These are phyloP conservation scores for Haberlea rhodopensis DNA, from an alignment of 257 asterid genomes.

Conservation along the genomic window DNA sequence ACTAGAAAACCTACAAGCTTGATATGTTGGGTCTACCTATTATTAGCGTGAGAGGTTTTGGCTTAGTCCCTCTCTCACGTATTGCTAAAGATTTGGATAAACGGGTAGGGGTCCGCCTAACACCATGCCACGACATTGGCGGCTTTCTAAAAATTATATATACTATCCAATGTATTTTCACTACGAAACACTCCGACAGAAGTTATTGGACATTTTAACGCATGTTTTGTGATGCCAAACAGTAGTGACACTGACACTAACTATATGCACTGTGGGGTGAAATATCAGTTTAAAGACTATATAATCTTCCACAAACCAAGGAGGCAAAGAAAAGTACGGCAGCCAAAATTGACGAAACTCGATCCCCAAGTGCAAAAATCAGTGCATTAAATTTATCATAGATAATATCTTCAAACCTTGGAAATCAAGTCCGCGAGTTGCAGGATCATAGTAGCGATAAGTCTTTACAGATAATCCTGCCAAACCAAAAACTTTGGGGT, in stretches of 20 bases:
- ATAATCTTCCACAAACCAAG: neutral
- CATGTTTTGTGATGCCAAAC: neutral
- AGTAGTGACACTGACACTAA: no score
- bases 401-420: constrained; percentile 50
- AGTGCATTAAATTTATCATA: neutral
- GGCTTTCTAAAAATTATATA: no score
- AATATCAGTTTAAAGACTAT: neutral
- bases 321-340: neutral
- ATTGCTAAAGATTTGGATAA: no score
- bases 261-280: neutral
- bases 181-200: neutral
- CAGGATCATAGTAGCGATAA: constrained; percentile 89
- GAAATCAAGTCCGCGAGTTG: constrained; percentile 90
- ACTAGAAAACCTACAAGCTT: no score
- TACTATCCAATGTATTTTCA: no score
- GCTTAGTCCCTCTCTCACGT: no score
- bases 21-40: no score
- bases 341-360: neutral
- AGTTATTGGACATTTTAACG: neutral
- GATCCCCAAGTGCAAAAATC: neutral
- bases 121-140: no score
- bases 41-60: no score
- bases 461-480: constrained; percentile 86
- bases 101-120: no score
- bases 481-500: constrained; percentile 73